Evolutionary conservation across 129 eudicot species (phyloP).

Genomic region (Deinandra increscens): DNA sequence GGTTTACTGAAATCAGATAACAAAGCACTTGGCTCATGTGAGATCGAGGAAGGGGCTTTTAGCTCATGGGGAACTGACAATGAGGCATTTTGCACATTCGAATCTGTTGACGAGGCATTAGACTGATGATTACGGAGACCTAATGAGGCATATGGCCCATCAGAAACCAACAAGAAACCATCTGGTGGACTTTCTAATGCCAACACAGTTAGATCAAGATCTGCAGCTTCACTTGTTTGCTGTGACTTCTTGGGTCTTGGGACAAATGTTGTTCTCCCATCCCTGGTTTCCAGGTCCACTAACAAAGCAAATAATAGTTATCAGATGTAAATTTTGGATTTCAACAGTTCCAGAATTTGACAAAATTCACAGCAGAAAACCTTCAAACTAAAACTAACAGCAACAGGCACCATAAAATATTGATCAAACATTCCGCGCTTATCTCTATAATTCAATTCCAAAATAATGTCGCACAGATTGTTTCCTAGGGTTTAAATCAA

Average conservation of each 20-base stretch:
- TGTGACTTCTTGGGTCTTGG: conserved; percentile 28
- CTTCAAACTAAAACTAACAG: background rate
- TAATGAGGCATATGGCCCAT: conserved; percentile 23
- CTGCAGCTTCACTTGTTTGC: conserved; percentile 28
- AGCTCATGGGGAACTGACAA: conserved; percentile 4
- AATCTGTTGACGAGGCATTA: conserved; percentile 21
- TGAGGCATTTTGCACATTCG: conserved; percentile 11
- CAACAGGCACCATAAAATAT: conserved; percentile 4
- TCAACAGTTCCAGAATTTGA: background rate
- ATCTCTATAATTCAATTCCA: conserved; percentile 1
- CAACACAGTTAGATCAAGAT: conserved; percentile 36
- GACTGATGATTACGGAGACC: conserved; percentile 19
- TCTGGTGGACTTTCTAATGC: conserved; percentile 37
- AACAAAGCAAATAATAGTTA: conserved; percentile 8
- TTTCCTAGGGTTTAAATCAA: conserved; percentile 7
- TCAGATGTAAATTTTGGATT: conserved; percentile 17
- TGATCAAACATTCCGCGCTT: background rate
- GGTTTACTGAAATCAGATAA: background rate
- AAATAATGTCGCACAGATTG: background rate
- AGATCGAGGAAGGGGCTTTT: conserved; percentile 22
- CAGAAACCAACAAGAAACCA: conserved; percentile 26
- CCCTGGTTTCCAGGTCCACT: conserved; percentile 36
- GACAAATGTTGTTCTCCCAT: conserved; percentile 32
- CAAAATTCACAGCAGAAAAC: background rate
- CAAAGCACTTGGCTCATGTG: conserved; percentile 10